Percentiles rank a stretch among this genome's conserved stretches.
These are phyloP conservation scores for Calophaca sinica DNA, from an alignment of 306 rosid species.

Conservation along the genomic window DNA sequence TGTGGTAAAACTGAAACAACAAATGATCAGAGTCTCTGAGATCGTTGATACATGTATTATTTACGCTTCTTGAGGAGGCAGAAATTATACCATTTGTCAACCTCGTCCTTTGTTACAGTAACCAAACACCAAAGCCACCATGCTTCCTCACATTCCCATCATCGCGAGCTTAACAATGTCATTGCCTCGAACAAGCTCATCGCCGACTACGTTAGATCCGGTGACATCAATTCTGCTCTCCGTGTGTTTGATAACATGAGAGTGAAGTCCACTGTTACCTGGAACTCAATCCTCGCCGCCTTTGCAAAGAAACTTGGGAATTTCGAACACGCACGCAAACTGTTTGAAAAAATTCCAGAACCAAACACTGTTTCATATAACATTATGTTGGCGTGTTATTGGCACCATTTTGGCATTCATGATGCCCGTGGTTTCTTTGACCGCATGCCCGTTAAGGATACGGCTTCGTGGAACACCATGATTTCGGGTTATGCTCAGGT, in stretches of 20 bases:
- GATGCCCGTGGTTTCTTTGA: slow-evolving; percentile 68
- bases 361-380: slow-evolving; percentile 78
- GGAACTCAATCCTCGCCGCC: slow-evolving; percentile 79
- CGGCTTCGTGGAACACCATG: slow-evolving; percentile 85
- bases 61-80: slow-evolving; percentile 36
- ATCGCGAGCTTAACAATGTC: slow-evolving; percentile 35
- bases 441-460: slow-evolving; percentile 72
- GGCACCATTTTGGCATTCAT: slow-evolving; percentile 53
- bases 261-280: slow-evolving; percentile 66
- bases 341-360: slow-evolving; percentile 81
- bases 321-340: slow-evolving; percentile 55
- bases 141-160: slow-evolving; percentile 32
- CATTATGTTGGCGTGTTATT: slow-evolving; percentile 71
- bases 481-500: slow-evolving; percentile 73
- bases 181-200: slow-evolving; percentile 68
- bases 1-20: background rate
- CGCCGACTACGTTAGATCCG: slow-evolving; percentile 55
- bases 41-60: slow-evolving; percentile 36
- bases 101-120: background rate
- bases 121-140: background rate
- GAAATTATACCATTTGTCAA: slow-evolving; percentile 8
- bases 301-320: slow-evolving; percentile 59
- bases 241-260: slow-evolving; percentile 64
- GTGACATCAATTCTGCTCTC: slow-evolving; percentile 69
- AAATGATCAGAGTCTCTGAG: background rate